Base-by-base conservation (phyloP, 78 protist genomes). In the Dictyostelium firmibasis region DNA sequence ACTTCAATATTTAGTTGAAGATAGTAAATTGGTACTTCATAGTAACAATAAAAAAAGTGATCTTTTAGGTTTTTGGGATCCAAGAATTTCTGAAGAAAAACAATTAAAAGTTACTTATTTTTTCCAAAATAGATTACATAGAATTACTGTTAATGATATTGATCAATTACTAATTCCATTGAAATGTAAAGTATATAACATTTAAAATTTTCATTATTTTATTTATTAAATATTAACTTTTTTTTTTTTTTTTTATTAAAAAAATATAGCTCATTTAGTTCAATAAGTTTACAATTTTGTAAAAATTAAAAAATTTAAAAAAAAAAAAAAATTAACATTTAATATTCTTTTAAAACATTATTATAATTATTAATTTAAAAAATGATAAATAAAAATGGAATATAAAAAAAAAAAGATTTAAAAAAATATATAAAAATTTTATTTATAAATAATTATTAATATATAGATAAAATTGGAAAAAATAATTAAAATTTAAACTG, bases 11-110 rank as follows among this genome's bases (percentile, higher is more conserved):
- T 31, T 86, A 1, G 96, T 94, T 0, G 84, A 79, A 8, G 91
- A 75, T 29, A 88, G 95, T 20, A 78, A 94, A 77, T 79, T 94
- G 11, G 86, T 53, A 33, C 47, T 94, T 2, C 87, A 78, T n/a
- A 38, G 89, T 8, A 62, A 64, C 47, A 72, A 72, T 72, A 83
- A 84, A 47, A 94, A 94, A 57, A 83, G 93, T 10, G 86, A 69
- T 70, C 11, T 94, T 20, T 35, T 86, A 13, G 96, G 93, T 36
- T 94, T 94, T 64, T 94, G 85, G 82, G 96, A 94, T 81, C 89
- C 91, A 36, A 50, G 93, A 50, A 41, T 85, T 0, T 82, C 85
- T n/a, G 96, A 94, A 29, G 75, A 60, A 10, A 94, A 94, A 79
- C 82, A 81, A 69, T 53, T 94, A 41, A 53, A 31, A 11, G 91